Evolutionary conservation across 257 asterid species (phyloP), one percentile per base, ranked within the genome.

Genomic region (Capsicum baccatum): DNA sequence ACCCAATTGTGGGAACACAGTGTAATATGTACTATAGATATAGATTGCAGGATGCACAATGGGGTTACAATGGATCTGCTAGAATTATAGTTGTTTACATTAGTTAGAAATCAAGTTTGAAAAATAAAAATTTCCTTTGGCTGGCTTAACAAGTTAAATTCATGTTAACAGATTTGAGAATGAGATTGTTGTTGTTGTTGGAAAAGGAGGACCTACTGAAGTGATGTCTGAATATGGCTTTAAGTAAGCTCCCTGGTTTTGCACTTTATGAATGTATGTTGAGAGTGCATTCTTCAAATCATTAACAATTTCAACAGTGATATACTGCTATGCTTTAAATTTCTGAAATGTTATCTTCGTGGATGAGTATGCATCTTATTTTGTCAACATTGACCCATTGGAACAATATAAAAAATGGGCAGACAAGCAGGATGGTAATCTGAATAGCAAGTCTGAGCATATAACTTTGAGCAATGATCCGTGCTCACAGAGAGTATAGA

Each of bases 221-320:
- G 99, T 94, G 87, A 93, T 94, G 97, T 91, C 94, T 82, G 97
- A 91, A 88, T 96, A 93, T 90, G 99, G 99, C 56, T 96, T 92
- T 84, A 93, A 91, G 99, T 94, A 92, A 83, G 90, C 64, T 67
- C 66, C 86, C 59, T 74, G 70, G 35, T 50, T 74, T 87, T 66
- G 82, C 82, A 33, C 14, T 33, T 54, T 14, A 21, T 33, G 19
- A 17, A 7, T 78, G 50, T 54, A 52, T 64, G 66, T 78, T 78
- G 50, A 54, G 33, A 26, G 50, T 56, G 50, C 47, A 33, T 54
- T 0, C 82, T 16, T 54, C 44, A 33, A 26, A 54, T 78, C 2
- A 15, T 15, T 78, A 54, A 54, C 63, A 78, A 54, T 78, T 78
- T 78, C 82, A 78, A 78, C 48, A 19, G 48, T 15, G 64, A 76